A percentile compares a stretch with the other conserved stretches of the same genome.
Evolutionary conservation across 345 rosid genomes (phyloP).

Genomic region (Arabis hirsuta): DNA sequence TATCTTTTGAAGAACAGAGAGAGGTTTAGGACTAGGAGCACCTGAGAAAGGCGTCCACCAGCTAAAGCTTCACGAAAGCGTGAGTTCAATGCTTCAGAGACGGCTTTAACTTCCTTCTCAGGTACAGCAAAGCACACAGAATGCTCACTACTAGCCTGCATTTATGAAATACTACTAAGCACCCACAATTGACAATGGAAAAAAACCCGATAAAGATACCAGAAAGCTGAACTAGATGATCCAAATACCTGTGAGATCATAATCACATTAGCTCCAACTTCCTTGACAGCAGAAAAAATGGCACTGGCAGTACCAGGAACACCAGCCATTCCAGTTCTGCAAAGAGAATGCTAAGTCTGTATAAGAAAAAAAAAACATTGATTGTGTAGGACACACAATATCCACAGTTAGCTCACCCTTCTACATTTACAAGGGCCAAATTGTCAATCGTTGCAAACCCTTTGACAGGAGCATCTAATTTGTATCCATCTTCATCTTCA

Average conservation of each 20-base stretch:
- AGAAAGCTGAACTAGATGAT: constrained; percentile 20
- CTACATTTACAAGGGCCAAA: constrained; percentile 94
- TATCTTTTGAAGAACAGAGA: constrained; percentile 6
- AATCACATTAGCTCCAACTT: constrained; percentile 96
- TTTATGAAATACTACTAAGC: constrained; percentile 38
- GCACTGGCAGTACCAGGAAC: constrained; percentile 97
- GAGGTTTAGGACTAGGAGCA: constrained; percentile 34
- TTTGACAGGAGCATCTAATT: constrained; percentile 66
- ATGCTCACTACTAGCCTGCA: constrained; percentile 98
- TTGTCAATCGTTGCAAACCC: constrained; percentile 98
- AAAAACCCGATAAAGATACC: constrained; percentile 20
- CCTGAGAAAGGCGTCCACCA: constrained; percentile 99
- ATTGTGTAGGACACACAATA: constrained; percentile 3
- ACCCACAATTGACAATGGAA: constrained; percentile 18
- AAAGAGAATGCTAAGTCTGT: constrained; percentile 28
- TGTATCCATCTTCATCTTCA: constrained; percentile 60
- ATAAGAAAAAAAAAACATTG: constrained; percentile 18
- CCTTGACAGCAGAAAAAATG: constrained; percentile 93
- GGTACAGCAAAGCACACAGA: constrained; percentile 99
- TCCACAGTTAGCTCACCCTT: constrained; percentile 65
- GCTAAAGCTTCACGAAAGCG: constrained; percentile 82
- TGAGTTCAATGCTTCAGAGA: constrained; percentile 81
- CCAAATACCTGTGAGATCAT: constrained; percentile 91
- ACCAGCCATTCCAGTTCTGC: constrained; percentile 99
- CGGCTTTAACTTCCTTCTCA: constrained; percentile 93